These are phyloP conservation scores for Takakia lepidozioides DNA, from an alignment of 225 moss, liverwort and hornwort species.

Conservation along the genomic window DNA sequence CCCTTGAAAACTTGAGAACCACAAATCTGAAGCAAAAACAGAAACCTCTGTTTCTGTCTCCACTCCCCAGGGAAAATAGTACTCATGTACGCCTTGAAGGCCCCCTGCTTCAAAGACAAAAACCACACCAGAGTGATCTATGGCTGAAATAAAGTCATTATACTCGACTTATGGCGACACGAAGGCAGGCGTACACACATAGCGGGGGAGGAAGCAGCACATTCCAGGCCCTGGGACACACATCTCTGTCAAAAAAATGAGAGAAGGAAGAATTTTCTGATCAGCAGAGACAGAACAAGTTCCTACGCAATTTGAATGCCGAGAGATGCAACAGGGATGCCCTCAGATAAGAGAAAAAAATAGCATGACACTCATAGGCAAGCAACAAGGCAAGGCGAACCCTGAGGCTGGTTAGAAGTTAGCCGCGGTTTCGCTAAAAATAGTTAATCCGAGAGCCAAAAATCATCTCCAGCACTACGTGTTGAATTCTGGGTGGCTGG, in stretches of 20 bases:
- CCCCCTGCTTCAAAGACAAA: background rate
- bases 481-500: too few species aligned
- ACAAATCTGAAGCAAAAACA: background rate
- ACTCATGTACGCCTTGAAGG: background rate
- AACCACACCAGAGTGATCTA: conserved; percentile 4
- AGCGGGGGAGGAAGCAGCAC: conserved; percentile 11
- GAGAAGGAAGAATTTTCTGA: conserved; percentile 23
- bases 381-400: too few species aligned
- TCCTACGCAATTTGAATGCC: too few species aligned
- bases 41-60: background rate
- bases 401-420: too few species aligned
- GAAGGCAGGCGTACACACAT: conserved; percentile 28
- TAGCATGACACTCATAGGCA: too few species aligned
- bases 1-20: background rate
- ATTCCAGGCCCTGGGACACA: conserved; percentile 82
- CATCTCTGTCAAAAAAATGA: conserved; percentile 48
- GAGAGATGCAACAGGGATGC: too few species aligned
- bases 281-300: conserved; percentile 28
- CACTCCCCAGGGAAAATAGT: background rate
- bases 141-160: conserved; percentile 26
- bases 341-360: too few species aligned
- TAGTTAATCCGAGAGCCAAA: too few species aligned
- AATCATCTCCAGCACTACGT: too few species aligned
- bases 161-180: conserved; percentile 51
- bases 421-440: too few species aligned